phyloP scores from a whole-genome alignment of 331 rosid species.

The Stylosanthes scabra region DNA sequence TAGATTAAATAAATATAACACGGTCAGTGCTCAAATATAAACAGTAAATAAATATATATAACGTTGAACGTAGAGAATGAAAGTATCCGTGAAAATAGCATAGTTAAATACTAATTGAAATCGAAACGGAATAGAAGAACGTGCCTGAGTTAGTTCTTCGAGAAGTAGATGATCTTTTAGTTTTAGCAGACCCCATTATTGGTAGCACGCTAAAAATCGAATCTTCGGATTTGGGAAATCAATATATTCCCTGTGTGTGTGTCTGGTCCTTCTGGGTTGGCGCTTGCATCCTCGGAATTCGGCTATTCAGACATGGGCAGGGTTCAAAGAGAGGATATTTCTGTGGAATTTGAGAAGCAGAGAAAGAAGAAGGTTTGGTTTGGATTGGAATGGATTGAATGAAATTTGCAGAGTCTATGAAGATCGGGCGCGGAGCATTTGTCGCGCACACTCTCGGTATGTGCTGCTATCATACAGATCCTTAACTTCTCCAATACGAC shows the following conservation, averaged over 20 bases:
- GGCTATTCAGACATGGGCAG: too few species aligned
- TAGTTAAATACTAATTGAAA: background rate
- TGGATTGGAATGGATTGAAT: too few species aligned
- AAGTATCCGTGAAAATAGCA: conserved; percentile 20
- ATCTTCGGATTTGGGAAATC: conserved; percentile 14
- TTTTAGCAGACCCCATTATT: conserved; percentile 32
- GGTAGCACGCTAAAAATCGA: conserved; percentile 19
- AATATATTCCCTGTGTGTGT: background rate
- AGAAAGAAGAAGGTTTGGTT: background rate
- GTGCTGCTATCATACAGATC: conserved; percentile 4
- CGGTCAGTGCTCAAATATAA: too few species aligned
- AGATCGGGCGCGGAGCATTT: conserved; percentile 22
- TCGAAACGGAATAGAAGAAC: conserved; percentile 17
- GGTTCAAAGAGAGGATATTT: too few species aligned
- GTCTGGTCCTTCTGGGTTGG: conserved; percentile 1
- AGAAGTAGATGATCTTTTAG: conserved; percentile 27
- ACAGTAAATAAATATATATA: too few species aligned
- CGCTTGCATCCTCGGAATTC: conserved; percentile 14
- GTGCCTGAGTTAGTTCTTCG: conserved; percentile 39
- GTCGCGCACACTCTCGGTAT: conserved; percentile 15
- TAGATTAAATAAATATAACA: background rate
- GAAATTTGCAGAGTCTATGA: conserved; percentile 4
- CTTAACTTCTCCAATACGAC: conserved; percentile 4
- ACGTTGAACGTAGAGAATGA: conserved; percentile 9
- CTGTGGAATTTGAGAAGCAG: too few species aligned